A percentile compares a stretch with the other conserved stretches of the same genome.
These are phyloP conservation scores for Penicillium cataractarum DNA, from an alignment of 495 filamentous ascomycete genomes.

Conservation along the genomic window DNA sequence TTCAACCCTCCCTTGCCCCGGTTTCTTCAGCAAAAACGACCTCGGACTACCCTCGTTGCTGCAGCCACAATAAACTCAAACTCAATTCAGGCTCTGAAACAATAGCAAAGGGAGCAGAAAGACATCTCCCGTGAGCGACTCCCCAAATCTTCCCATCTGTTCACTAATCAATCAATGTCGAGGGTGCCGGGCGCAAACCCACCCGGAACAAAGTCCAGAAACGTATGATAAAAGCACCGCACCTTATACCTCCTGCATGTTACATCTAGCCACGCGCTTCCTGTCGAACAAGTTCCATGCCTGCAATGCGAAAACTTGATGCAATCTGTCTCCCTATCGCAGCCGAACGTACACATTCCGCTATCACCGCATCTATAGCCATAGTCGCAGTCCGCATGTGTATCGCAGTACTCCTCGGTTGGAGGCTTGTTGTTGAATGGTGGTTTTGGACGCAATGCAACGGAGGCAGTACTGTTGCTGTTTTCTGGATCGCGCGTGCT, in stretches of 20 bases:
- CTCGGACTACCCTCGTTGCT: background rate
- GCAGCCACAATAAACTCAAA: background rate
- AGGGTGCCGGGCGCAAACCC: background rate
- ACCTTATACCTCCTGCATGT: too few species aligned
- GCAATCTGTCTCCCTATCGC: background rate
- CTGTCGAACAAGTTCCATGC: too few species aligned
- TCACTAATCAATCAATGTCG: background rate
- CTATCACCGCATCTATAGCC: background rate
- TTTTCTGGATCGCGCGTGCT: background rate
- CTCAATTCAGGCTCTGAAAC: background rate
- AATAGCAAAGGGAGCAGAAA: background rate
- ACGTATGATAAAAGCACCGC: background rate
- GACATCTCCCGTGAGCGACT: background rate
- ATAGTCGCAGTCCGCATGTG: background rate
- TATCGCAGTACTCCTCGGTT: background rate
- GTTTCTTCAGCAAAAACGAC: background rate
- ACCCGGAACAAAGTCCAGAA: background rate
- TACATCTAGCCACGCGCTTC: too few species aligned
- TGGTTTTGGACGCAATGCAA: background rate
- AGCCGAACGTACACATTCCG: background rate
- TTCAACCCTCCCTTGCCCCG: background rate
- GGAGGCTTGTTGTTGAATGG: background rate
- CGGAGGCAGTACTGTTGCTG: background rate
- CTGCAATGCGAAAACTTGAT: too few species aligned
- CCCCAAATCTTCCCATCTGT: background rate